These are phyloP conservation scores for Sporothrix brunneoviolacea DNA, from an alignment of 2,329 filamentous ascomycete species.

Conservation along the genomic window DNA sequence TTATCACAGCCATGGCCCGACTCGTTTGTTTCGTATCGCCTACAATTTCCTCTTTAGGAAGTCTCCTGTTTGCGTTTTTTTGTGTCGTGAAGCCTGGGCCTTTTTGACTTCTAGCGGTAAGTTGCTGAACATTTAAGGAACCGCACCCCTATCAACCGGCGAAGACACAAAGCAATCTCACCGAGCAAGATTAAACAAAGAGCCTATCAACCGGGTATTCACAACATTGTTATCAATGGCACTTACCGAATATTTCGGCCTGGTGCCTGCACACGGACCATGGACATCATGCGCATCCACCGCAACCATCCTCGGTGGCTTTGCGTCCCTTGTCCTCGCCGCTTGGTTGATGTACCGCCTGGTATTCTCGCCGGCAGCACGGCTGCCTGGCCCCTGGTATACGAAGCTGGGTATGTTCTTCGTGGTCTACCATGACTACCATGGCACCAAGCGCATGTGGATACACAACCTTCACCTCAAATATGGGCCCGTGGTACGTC, in stretches of 20 bases:
- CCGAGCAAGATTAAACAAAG: too few relatives aligned
- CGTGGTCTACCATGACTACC: constrained; percentile 8
- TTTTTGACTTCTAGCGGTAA: not conserved
- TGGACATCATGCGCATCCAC: not conserved
- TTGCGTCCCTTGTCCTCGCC: not conserved
- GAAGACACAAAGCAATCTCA: too few relatives aligned
- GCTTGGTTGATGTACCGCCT: constrained; percentile 5
- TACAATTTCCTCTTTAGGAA: not conserved
- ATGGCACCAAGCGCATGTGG: constrained; percentile 11
- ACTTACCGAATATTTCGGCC: not conserved
- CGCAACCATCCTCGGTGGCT: not conserved
- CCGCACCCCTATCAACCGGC: too few relatives aligned
- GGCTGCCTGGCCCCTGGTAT: constrained; percentile 13
- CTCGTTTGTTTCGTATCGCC: not conserved
- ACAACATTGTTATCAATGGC: too few relatives aligned
- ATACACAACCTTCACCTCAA: constrained; percentile 7
- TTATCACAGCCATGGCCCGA: not conserved
- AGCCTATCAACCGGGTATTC: too few relatives aligned
- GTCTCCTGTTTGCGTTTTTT: not conserved
- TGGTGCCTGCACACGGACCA: not conserved
- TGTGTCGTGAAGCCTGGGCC: too few relatives aligned
- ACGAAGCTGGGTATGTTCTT: constrained; percentile 1
- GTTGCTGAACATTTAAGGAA: too few relatives aligned
- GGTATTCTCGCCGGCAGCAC: not conserved
- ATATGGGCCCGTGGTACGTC: constrained; percentile 11